Evolutionary conservation across 306 rosid species (phyloP).

Genomic region (Purshia tridentata): DNA sequence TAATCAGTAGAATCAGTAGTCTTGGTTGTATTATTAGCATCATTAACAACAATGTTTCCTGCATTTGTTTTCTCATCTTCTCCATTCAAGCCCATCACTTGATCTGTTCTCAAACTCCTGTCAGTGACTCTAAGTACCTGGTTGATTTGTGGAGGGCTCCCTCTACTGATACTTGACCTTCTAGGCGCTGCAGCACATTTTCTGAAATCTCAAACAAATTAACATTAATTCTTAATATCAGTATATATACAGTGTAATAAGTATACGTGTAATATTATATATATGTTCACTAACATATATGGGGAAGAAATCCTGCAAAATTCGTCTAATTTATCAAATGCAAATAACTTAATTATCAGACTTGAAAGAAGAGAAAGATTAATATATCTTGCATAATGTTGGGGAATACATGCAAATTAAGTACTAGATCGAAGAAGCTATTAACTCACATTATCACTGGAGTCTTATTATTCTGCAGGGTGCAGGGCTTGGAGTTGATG

Average conservation of each 20-base stretch:
- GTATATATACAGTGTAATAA: not conserved
- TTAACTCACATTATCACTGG: not conserved
- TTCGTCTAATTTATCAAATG: no score
- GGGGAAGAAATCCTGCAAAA: no score
- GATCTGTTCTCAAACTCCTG: constrained; percentile 1
- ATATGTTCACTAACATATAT: no score
- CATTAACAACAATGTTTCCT: constrained; percentile 1
- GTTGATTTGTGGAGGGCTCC: constrained; percentile 5
- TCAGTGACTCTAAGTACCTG: not conserved
- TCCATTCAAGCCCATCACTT: not conserved
- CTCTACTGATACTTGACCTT: not conserved
- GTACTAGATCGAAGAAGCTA: no score
- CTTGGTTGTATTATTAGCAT: constrained; percentile 1
- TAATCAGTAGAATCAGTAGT: constrained; percentile 2
- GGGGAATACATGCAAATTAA: no score
- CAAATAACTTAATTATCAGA: not conserved
- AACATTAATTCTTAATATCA: not conserved
- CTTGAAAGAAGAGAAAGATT: not conserved
- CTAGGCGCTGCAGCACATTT: constrained; percentile 1
- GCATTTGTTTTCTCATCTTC: not conserved
- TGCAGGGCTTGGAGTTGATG: not conserved
- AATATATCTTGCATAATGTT: not conserved
- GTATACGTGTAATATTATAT: no score
- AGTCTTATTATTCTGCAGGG: constrained; percentile 5
- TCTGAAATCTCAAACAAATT: constrained; percentile 15